Conservation (phyloP, 768 basidiomycete genomes). For the Porpolomopsis calyptriformis region DNA sequence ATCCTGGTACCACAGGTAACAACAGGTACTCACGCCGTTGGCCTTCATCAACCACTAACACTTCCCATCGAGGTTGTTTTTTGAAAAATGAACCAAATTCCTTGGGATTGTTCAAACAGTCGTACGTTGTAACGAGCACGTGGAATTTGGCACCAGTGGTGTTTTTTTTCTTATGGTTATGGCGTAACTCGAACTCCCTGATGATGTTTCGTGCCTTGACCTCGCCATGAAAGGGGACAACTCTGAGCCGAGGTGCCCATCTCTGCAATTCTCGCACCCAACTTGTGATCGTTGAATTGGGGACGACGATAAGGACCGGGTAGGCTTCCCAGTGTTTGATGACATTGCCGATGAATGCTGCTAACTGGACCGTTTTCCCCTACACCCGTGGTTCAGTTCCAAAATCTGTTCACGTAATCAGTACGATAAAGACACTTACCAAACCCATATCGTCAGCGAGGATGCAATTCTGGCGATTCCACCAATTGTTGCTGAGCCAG, state of each 20-base stretch:
- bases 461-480: slow-evolving; percentile 73
- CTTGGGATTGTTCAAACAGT: slow-evolving; percentile 57
- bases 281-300: slow-evolving; percentile 91
- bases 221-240: slow-evolving; percentile 83
- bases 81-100: slow-evolving; percentile 74
- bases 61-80: slow-evolving; percentile 81
- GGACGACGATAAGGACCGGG: slow-evolving; percentile 86
- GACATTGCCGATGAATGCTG: slow-evolving; percentile 67
- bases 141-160: slow-evolving; percentile 63
- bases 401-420: background rate
- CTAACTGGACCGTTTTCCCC: slow-evolving; percentile 91
- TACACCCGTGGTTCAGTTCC: slow-evolving; percentile 17
- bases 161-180: slow-evolving; percentile 31
- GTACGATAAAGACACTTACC: slow-evolving; percentile 29
- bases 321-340: slow-evolving; percentile 45
- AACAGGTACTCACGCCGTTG: slow-evolving; percentile 60
- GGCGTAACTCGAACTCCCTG: slow-evolving; percentile 70
- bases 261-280: slow-evolving; percentile 93
- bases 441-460: slow-evolving; percentile 98
- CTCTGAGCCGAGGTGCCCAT: slow-evolving; percentile 65
- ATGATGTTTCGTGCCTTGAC: slow-evolving; percentile 70
- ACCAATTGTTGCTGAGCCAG: slow-evolving; percentile 85
- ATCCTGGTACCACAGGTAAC: slow-evolving; percentile 5
- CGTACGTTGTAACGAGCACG: slow-evolving; percentile 89
- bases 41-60: slow-evolving; percentile 88